Evolutionary conservation across 2,329 filamentous ascomycete genomes (phyloP).

Genomic region (Phaeomoniella chlamydospora): DNA sequence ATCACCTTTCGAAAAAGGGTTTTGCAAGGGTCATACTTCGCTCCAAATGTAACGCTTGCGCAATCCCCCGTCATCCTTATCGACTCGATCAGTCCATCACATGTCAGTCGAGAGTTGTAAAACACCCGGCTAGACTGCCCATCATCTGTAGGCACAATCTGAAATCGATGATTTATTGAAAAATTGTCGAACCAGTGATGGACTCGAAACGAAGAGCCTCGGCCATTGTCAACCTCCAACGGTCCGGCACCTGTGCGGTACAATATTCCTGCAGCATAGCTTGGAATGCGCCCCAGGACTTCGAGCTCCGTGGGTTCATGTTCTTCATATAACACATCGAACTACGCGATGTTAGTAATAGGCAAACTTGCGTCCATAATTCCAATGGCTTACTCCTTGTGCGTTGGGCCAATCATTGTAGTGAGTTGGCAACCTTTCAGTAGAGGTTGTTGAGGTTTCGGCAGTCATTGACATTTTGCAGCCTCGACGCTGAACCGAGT

Average conservation of each 20-base stretch:
- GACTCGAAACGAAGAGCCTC: conserved; percentile 42
- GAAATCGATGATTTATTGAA: conserved; percentile 56
- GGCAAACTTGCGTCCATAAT: conserved; percentile 4
- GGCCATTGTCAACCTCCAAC: conserved; percentile 44
- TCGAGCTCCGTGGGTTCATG: conserved; percentile 47
- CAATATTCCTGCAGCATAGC: conserved; percentile 55
- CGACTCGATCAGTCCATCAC: conserved; percentile 45
- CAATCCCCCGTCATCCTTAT: conserved; percentile 46
- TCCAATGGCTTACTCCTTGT: conserved; percentile 25
- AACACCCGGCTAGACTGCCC: conserved; percentile 32
- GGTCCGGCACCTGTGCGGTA: conserved; percentile 63
- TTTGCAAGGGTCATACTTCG: conserved; percentile 59
- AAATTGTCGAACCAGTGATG: conserved; percentile 76
- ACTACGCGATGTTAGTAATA: conserved; percentile 30
- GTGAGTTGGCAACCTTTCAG: too few species aligned
- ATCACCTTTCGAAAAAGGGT: conserved; percentile 59
- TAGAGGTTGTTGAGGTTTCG: too few species aligned
- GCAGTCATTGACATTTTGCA: too few species aligned
- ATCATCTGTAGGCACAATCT: conserved; percentile 40
- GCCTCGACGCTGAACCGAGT: too few species aligned
- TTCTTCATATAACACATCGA: conserved; percentile 53
- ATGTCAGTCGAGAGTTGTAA: conserved; percentile 59
- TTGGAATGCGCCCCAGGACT: conserved; percentile 53
- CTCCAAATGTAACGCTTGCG: conserved; percentile 49
- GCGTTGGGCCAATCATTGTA: conserved; percentile 38